Percentiles rank a stretch among this genome's conserved stretches.
Evolutionary conservation across 23 red algal species (phyloP).

Genomic region (Gracilaria vermiculophylla): DNA sequence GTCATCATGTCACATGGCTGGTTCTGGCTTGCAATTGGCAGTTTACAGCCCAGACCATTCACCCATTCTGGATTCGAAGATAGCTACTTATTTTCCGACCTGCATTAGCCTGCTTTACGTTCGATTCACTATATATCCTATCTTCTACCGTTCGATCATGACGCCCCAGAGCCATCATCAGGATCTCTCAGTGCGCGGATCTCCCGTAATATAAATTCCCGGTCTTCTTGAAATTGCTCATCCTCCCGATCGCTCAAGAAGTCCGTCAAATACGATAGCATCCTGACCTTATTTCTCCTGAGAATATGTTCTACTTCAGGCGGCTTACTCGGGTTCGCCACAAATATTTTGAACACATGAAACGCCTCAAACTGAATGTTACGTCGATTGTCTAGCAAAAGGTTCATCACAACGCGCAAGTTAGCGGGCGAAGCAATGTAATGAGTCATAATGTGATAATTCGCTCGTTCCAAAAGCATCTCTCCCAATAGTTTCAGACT

Average conservation of each 20-base stretch:
- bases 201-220: slow-evolving; percentile 70
- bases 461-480: slow-evolving; percentile 87
- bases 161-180: background rate
- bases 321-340: slow-evolving; percentile 97
- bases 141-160: background rate
- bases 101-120: no score
- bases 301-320: slow-evolving; percentile 82
- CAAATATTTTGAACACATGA: slow-evolving; percentile 99
- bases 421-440: slow-evolving; percentile 90
- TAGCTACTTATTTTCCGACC: no score
- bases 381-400: slow-evolving; percentile 87
- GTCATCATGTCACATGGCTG: no score
- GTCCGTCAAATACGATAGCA: slow-evolving; percentile 80
- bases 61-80: no score
- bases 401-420: slow-evolving; percentile 94
- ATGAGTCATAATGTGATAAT: slow-evolving; percentile 92
- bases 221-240: slow-evolving; percentile 93
- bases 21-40: no score
- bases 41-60: no score
- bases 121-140: background rate
- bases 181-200: slow-evolving; percentile 56
- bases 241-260: slow-evolving; percentile 89
- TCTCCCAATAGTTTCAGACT: slow-evolving; percentile 90
- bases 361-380: slow-evolving; percentile 99
- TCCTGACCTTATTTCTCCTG: slow-evolving; percentile 71